A percentile compares a stretch with the other conserved stretches of the same genome.
These are phyloP conservation scores for Echeveria elegans DNA, from an alignment of 164 flowering plant species.

Conservation along the genomic window DNA sequence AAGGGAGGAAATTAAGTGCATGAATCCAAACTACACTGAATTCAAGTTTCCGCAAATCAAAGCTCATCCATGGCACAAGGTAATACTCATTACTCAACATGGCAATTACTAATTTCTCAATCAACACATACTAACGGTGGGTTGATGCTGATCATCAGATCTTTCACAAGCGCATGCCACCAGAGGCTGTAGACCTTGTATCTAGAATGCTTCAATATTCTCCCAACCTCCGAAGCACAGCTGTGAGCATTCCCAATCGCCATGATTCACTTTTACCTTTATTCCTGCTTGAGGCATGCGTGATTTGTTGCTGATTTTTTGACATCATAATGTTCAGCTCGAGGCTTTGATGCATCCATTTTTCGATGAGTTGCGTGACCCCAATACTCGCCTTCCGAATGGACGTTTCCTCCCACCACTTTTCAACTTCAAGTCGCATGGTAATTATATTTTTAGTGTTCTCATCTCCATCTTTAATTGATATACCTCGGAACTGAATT, in stretches of 20 bases:
- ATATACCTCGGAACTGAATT: neutral
- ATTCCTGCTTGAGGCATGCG: neutral
- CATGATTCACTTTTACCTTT: neutral
- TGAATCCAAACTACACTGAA: conserved; percentile 57
- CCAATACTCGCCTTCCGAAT: conserved; percentile 56
- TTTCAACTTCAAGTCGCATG: conserved; percentile 64
- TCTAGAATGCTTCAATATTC: conserved; percentile 54
- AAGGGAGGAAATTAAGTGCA: conserved; percentile 60
- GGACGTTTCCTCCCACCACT: conserved; percentile 73
- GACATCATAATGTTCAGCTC: conserved; percentile 27
- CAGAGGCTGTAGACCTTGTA: conserved; percentile 60
- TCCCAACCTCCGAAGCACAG: conserved; percentile 47
- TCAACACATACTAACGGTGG: too few relatives aligned
- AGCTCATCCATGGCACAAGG: conserved; percentile 75
- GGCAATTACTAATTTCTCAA: neutral
- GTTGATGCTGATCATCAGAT: conserved; percentile 23
- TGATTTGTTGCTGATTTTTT: neutral
- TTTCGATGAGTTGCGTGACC: conserved; percentile 74
- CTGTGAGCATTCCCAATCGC: conserved; percentile 27
- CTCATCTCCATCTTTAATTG: too few relatives aligned
- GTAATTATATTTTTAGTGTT: conserved; percentile 23
- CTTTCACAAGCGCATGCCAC: conserved; percentile 59
- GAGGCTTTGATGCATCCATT: conserved; percentile 69
- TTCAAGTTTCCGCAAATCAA: conserved; percentile 48
- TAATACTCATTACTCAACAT: conserved; percentile 13